Percentiles rank a stretch among this genome's conserved stretches.
Evolutionary conservation across 2,329 filamentous ascomycete species (phyloP).

Genomic region (Teratosphaeria gauchensis): DNA sequence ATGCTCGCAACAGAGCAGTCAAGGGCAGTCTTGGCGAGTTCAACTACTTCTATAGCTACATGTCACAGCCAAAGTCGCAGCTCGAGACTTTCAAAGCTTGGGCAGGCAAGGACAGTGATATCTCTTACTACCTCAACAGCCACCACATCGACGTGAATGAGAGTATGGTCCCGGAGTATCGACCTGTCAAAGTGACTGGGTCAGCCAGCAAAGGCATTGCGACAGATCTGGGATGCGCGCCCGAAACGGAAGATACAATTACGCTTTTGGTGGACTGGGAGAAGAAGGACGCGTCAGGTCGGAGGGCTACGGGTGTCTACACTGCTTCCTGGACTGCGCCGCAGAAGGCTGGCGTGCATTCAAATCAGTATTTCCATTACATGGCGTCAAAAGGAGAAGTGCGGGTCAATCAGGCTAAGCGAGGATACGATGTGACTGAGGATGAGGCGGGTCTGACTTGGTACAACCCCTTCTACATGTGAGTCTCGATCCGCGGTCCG

Average conservation of each 20-base stretch:
- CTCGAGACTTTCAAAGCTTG: conserved; percentile 91
- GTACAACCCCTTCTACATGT: conserved; percentile 54
- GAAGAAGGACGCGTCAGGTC: conserved; percentile 57
- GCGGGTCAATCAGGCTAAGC: conserved; percentile 83
- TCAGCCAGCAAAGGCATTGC: conserved; percentile 71
- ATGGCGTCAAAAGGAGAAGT: conserved; percentile 78
- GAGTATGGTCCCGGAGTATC: conserved; percentile 77
- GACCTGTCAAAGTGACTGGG: conserved; percentile 69
- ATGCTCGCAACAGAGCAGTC: conserved; percentile 68
- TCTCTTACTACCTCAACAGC: conserved; percentile 91
- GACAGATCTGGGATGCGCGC: conserved; percentile 64
- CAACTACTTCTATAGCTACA: conserved; percentile 98
- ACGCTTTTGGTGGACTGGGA: conserved; percentile 83
- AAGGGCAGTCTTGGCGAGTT: conserved; percentile 66
- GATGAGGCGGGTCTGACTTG: conserved; percentile 64
- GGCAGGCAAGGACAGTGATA: conserved; percentile 86
- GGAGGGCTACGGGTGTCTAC: conserved; percentile 78
- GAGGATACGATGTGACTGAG: conserved; percentile 89
- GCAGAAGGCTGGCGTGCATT: conserved; percentile 87
- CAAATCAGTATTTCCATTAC: conserved; percentile 95
- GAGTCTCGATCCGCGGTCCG: conserved; percentile 27
- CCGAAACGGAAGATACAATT: conserved; percentile 85
- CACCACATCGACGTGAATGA: conserved; percentile 92
- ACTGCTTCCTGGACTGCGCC: conserved; percentile 93
- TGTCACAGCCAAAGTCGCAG: conserved; percentile 86